A percentile compares a stretch with the other conserved stretches of the same genome.
Conservation (phyloP, 2,329 filamentous ascomycete species). For the Scytalidium lignicola region DNA sequence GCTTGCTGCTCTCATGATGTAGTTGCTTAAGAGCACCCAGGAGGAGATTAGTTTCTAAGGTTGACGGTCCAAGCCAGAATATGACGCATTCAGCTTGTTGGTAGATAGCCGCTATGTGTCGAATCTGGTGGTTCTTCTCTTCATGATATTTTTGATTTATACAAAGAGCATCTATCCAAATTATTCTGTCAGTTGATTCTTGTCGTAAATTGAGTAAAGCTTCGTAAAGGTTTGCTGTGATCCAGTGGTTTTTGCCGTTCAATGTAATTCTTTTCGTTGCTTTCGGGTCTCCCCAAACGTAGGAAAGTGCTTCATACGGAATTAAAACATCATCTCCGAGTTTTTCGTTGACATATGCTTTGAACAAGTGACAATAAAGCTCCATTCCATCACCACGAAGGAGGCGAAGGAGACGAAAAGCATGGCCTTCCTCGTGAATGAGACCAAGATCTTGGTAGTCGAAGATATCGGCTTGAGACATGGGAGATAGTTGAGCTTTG, state of each 20-base stretch:
- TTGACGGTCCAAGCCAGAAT: slow-evolving; percentile 6
- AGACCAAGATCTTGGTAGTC: too few species aligned
- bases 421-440: too few species aligned
- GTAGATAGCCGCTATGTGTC: slow-evolving; percentile 10
- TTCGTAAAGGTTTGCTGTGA: slow-evolving; percentile 1
- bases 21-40: too few species aligned
- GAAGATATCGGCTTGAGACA: too few species aligned
- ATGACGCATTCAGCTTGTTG: slow-evolving; percentile 5
- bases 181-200: background rate
- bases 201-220: slow-evolving; percentile 9
- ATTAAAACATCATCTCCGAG: slow-evolving; percentile 21
- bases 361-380: too few species aligned
- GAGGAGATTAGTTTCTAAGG: too few species aligned
- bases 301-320: slow-evolving; percentile 8
- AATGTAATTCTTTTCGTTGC: background rate
- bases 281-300: slow-evolving; percentile 5
- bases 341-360: too few species aligned
- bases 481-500: too few species aligned
- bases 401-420: too few species aligned
- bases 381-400: too few species aligned
- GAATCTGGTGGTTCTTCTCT: slow-evolving; percentile 9
- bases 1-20: too few species aligned
- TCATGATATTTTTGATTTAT: slow-evolving; percentile 9
- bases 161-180: slow-evolving; percentile 13
- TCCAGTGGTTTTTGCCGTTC: background rate